Evolutionary conservation across 176 grass and related monocot species (phyloP), one percentile per base, ranked within the genome.

Genomic region (Aegilops tauschii): DNA sequence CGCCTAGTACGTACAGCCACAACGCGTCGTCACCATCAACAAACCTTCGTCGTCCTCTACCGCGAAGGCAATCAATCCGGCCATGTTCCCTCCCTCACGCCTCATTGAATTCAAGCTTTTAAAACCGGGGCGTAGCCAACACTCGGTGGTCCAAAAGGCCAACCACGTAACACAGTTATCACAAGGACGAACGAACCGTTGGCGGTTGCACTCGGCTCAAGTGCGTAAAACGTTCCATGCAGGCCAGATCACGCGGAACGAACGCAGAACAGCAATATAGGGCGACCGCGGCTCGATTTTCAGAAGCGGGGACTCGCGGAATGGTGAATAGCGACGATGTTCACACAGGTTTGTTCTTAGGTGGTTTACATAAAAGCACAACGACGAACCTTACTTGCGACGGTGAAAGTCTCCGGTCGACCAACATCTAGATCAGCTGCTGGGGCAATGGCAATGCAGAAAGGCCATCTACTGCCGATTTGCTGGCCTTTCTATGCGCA

Each of bases 141-240:
- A 64, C 21, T 50, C 2, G 42, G 66, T 83, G 66, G 84, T 74
- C 80, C 89, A 79, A 12, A 29, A 21, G 42, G 72, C 50, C 54
- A 42, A 42, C 39, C 0, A 42, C 39, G 39, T 42, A 42, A 42
- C 9, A 42, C 3, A 42, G 9, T 44, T 44, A 2, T 27, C 16
- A 35, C 80, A 27, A 78, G 73, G 73, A 65, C 36, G 23, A 54
- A 56, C 49, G 31, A 65, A 78, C 79, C 20, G 71, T 20, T 21
- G 12, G 10, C 9, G 4, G 32, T 21, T 50, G 8, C 74, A 14
- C 10, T n/a, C 1, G 40, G 18, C 8, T 32, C 30, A 18, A 50
- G 39, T 21, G 21, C 28, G 5, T 18, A 47, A 1, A 42, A 0
- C 44, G 14, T 28, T 47, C 6, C 27, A 71, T 27, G 17, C 32